These are phyloP conservation scores for Beta corolliflora DNA, from an alignment of 179 eudicot species.

Conservation along the genomic window DNA sequence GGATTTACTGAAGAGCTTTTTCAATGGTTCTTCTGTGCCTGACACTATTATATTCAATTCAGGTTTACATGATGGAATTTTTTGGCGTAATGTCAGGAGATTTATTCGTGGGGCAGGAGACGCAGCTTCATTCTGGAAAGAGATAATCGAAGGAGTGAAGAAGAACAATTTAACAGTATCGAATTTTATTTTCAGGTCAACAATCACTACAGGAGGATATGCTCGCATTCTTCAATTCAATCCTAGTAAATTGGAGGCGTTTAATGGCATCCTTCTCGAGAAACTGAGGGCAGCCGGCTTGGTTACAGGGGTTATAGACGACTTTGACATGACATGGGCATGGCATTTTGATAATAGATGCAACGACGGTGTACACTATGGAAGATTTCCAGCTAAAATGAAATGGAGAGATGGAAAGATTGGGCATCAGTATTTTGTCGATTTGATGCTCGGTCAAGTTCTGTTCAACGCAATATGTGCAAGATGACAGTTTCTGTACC, in stretches of 20 bases:
- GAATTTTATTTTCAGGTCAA: conserved; percentile 67
- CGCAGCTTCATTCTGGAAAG: conserved; percentile 79
- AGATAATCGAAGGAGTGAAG: conserved; percentile 41
- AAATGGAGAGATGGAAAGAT: conserved; percentile 84
- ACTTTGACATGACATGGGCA: conserved; percentile 89
- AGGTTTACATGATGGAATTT: conserved; percentile 84
- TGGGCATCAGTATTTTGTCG: conserved; percentile 96
- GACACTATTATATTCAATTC: conserved; percentile 80
- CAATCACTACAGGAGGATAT: conserved; percentile 89
- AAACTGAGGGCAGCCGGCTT: conserved; percentile 56
- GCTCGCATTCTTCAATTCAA: conserved; percentile 68
- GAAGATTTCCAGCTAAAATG: conserved; percentile 80
- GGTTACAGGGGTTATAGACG: conserved; percentile 63
- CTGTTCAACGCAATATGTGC: conserved; percentile 69
- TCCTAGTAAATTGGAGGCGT: conserved; percentile 83
- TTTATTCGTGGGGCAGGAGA: conserved; percentile 57
- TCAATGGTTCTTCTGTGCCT: conserved; percentile 60
- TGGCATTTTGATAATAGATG: conserved; percentile 96
- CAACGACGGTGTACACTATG: conserved; percentile 94
- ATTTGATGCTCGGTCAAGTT: conserved; percentile 91
- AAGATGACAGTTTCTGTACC: conserved; percentile 21
- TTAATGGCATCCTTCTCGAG: conserved; percentile 77
- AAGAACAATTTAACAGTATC: conserved; percentile 43
- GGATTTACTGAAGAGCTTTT: conserved; percentile 53
- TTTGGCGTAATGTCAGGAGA: conserved; percentile 55